phyloP scores from a whole-genome alignment of 805 yeast species.

The Blastobotrys chiropterorum region DNA sequence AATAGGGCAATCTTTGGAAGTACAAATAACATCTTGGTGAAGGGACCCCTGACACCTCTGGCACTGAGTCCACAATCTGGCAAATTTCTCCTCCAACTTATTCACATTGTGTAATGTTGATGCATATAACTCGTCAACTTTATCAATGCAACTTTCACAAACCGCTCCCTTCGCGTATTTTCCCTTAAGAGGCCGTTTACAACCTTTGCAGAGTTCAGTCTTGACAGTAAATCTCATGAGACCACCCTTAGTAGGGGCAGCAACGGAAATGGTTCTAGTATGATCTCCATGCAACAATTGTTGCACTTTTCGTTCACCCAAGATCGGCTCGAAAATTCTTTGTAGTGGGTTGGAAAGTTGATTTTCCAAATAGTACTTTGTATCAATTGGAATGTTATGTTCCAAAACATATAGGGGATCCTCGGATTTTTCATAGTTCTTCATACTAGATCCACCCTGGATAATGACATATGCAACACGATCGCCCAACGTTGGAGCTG shows the following conservation, averaged over 20 bases:
- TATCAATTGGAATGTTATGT: constrained; percentile 87
- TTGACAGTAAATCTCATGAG: constrained; percentile 87
- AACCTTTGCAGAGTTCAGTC: constrained; percentile 81
- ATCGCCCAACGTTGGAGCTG: constrained; percentile 95
- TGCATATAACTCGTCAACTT: constrained; percentile 75
- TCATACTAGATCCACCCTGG: constrained; percentile 68
- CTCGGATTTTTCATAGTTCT: constrained; percentile 92
- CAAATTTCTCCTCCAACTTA: constrained; percentile 71
- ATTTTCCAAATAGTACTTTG: constrained; percentile 87
- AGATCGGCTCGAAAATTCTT: constrained; percentile 90
- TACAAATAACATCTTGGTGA: constrained; percentile 92
- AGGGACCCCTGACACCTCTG: constrained; percentile 95
- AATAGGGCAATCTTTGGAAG: constrained; percentile 94
- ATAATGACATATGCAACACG: constrained; percentile 96
- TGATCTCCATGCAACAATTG: constrained; percentile 77
- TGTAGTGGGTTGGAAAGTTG: constrained; percentile 88
- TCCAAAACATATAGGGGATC: constrained; percentile 93
- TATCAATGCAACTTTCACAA: constrained; percentile 69
- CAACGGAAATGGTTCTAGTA: constrained; percentile 62
- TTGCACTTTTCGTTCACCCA: constrained; percentile 79
- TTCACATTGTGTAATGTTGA: constrained; percentile 74
- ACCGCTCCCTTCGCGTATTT: constrained; percentile 57
- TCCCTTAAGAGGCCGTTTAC: constrained; percentile 69
- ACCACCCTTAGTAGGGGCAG: constrained; percentile 79
- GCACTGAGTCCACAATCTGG: constrained; percentile 95